Conservation (phyloP, 768 basidiomycete species). For the Tricholoma hemisulphureum region DNA sequence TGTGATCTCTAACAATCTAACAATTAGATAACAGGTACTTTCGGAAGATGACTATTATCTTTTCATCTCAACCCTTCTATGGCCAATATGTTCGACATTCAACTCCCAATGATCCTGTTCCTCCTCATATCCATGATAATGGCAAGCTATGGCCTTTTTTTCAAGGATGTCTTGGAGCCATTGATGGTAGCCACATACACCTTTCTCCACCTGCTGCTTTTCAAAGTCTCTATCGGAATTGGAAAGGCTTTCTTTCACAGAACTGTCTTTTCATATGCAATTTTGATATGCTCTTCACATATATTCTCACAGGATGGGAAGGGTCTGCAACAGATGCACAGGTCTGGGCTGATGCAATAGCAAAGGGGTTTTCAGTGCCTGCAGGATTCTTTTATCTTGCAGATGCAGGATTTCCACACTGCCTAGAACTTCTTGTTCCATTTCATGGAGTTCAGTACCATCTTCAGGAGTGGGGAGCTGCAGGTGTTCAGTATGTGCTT, state of each 20-base stretch:
- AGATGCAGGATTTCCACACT: neutral
- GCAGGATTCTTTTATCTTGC: neutral
- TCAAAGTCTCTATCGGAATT: constrained; percentile 3
- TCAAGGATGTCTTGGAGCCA: neutral
- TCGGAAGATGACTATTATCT: neutral
- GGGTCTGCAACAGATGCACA: constrained; percentile 24
- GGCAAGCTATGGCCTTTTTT: constrained; percentile 27
- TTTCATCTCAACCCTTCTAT: constrained; percentile 17
- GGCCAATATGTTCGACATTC: constrained; percentile 12
- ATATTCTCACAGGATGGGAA: constrained; percentile 31
- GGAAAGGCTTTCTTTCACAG: constrained; percentile 23
- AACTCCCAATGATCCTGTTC: constrained; percentile 1
- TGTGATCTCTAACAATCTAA: neutral
- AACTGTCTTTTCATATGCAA: constrained; percentile 28
- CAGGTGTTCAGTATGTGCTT: neutral
- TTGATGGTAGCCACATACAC: constrained; percentile 18
- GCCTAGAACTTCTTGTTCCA: neutral
- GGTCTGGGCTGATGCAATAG: constrained; percentile 11
- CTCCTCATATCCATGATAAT: constrained; percentile 14
- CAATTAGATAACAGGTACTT: constrained; percentile 9
- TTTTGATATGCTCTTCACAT: constrained; percentile 26
- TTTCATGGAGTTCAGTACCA: neutral
- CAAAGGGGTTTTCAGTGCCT: neutral
- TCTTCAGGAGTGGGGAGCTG: neutral
- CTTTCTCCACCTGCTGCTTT: constrained; percentile 7